phyloP scores from a whole-genome alignment of 1,139 yeast species.

The Candida tunisiensis region DNA sequence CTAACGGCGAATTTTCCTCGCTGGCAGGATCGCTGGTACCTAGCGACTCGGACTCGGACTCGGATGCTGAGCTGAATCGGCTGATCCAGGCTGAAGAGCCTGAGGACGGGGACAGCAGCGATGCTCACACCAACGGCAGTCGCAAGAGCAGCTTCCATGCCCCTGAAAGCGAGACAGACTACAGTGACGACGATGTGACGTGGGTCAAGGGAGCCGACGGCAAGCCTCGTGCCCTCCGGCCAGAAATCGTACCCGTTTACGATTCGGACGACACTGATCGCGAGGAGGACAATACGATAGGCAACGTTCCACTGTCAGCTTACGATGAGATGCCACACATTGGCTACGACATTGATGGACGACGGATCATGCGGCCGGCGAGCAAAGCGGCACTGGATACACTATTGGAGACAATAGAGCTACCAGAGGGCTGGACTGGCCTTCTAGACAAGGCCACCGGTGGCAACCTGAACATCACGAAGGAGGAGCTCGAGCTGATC shows the following conservation, averaged over 20 bases:
- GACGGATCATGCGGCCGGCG: conserved; percentile 97
- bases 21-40: too few relatives aligned
- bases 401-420: conserved; percentile 72
- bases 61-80: too few relatives aligned
- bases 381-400: conserved; percentile 89
- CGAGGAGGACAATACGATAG: conserved; percentile 77
- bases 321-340: conserved; percentile 96
- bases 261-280: conserved; percentile 87
- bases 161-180: too few relatives aligned
- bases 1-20: too few relatives aligned
- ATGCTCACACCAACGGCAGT: too few relatives aligned
- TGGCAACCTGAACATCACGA: conserved; percentile 64
- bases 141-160: too few relatives aligned
- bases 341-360: conserved; percentile 94
- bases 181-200: conserved; percentile 10
- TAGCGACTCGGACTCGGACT: too few relatives aligned
- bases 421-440: conserved; percentile 99
- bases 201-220: conserved; percentile 51
- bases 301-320: conserved; percentile 81
- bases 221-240: conserved; percentile 52
- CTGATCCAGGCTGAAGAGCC: too few relatives aligned
- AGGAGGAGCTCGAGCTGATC: conserved; percentile 80
- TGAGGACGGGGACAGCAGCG: too few relatives aligned
- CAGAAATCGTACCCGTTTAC: conserved; percentile 84
- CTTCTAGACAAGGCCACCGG: conserved; percentile 85